Evolutionary conservation across 2,329 filamentous ascomycete species (phyloP), one percentile per base, ranked within the genome.

Genomic region (Coleophoma cylindrospora): DNA sequence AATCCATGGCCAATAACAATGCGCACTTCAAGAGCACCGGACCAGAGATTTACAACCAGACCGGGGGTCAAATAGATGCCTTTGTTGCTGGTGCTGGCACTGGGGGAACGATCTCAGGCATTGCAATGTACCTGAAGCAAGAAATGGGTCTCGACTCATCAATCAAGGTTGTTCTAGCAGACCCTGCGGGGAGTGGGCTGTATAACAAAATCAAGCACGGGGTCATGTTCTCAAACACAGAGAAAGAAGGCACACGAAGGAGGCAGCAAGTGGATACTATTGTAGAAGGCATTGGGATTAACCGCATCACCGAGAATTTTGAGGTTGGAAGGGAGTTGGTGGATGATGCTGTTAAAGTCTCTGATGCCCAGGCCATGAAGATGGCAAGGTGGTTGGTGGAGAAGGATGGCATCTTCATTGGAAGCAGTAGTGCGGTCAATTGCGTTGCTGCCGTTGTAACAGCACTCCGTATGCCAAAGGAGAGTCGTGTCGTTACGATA

Each of bases 381-480:
- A 99, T 99, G 94, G 94, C 92, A n/a, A 77, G 89, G 55, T 97
- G 91, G 90, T 72, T 99, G 38, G 92, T 96, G 9, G 91, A 97
- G 70, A 87, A 91, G 56, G 94, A 99, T 67, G 94, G 94, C 8
- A 84, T 99, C 48, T 99, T 99, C 63, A 77, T 91, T 38, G 95
- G 94, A 9, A 96, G 91, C 66, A 96, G 90, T 66, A 96, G 88
- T 68, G 87, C 91, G n/a, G 92, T 99, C 47, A 99, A 99, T 67
- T 96, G 91, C 76, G 87, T 89, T 40, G 89, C 87, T 4, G 87
- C 89, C 19, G 84, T 88, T 10, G 77, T 77, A 46, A 76, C 85
- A 4, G 88, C 87, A 22, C 76, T 84, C 64, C 72, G 73, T 40
- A 70, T 91, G 54, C 86, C 85, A 52, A 77, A 75, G 33, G 76